These are phyloP conservation scores for Beauveria sp. DNA, from an alignment of 2,329 filamentous ascomycete species.

Conservation along the genomic window DNA sequence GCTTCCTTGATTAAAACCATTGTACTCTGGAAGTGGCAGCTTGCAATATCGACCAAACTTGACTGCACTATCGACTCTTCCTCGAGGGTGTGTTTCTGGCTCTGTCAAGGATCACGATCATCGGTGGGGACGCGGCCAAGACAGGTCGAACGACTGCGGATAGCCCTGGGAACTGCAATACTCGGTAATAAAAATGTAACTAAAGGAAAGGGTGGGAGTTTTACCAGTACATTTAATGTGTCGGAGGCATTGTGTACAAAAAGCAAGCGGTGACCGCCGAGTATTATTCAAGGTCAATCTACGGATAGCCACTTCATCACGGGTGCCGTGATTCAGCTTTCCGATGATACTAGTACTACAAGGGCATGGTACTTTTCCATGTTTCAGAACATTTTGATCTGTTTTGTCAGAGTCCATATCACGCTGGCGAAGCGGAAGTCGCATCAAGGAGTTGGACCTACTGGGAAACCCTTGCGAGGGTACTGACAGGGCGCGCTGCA, in stretches of 20 bases:
- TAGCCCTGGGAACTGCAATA: not conserved
- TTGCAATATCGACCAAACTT: not conserved
- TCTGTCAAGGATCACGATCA: not conserved
- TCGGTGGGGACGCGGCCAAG: not conserved
- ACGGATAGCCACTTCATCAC: not conserved
- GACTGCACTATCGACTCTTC: not conserved
- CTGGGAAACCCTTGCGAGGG: not conserved
- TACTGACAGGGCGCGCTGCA: not conserved
- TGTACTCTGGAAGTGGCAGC: not conserved
- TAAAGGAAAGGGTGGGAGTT: too few relatives aligned
- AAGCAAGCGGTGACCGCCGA: too few relatives aligned
- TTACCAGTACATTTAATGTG: too few relatives aligned
- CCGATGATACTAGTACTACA: too few relatives aligned
- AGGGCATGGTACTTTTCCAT: too few relatives aligned
- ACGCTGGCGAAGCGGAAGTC: not conserved
- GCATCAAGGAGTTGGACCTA: not conserved
- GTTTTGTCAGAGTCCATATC: not conserved
- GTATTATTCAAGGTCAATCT: too few relatives aligned
- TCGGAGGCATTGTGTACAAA: too few relatives aligned
- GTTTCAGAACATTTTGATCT: not conserved
- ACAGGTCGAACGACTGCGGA: conserved; percentile 3
- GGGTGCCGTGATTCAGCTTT: not conserved
- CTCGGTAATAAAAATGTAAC: too few relatives aligned
- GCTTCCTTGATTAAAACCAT: too few relatives aligned
- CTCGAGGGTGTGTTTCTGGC: not conserved